Conservation (phyloP, 2,329 filamentous ascomycete species). For the Aspergillus oerlinghausenensis region DNA sequence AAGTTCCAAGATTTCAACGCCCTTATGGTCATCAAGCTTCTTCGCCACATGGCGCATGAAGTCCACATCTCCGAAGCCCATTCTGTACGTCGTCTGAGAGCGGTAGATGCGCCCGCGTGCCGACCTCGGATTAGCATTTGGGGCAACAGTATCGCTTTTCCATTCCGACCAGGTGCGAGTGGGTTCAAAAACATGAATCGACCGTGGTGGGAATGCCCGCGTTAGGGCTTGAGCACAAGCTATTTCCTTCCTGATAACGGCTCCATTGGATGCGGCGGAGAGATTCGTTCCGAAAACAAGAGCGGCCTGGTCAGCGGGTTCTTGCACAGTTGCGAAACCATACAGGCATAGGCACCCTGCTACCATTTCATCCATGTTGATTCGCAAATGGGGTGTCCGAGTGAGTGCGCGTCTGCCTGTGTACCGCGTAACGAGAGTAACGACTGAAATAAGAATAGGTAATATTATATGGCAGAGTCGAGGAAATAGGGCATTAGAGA, state of each 20-base stretch:
- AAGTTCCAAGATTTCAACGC: conserved; percentile 15
- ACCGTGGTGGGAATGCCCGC: not conserved
- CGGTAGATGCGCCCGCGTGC: conserved; percentile 7
- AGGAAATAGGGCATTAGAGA: not conserved
- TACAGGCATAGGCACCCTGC: not conserved
- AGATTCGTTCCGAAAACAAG: not conserved
- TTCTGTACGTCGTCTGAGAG: conserved; percentile 15
- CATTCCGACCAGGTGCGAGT: conserved; percentile 4
- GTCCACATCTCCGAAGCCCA: conserved; percentile 21
- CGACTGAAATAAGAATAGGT: not conserved
- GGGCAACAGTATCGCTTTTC: not conserved
- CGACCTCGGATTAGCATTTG: not conserved
- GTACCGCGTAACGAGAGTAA: not conserved
- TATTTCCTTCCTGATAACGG: not conserved
- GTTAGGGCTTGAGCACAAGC: not conserved
- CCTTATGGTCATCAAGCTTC: conserved; percentile 13
- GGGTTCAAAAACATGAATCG: not conserved
- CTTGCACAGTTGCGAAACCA: not conserved
- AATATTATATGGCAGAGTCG: not conserved
- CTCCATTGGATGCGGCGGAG: not conserved
- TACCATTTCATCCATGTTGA: not conserved
- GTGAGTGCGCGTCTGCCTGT: not conserved
- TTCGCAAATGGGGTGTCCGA: not conserved
- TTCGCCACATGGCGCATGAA: conserved; percentile 16
- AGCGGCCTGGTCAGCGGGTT: not conserved